Evolutionary conservation across 2,329 filamentous ascomycete species (phyloP).

Genomic region (Fusarium anthophilum): DNA sequence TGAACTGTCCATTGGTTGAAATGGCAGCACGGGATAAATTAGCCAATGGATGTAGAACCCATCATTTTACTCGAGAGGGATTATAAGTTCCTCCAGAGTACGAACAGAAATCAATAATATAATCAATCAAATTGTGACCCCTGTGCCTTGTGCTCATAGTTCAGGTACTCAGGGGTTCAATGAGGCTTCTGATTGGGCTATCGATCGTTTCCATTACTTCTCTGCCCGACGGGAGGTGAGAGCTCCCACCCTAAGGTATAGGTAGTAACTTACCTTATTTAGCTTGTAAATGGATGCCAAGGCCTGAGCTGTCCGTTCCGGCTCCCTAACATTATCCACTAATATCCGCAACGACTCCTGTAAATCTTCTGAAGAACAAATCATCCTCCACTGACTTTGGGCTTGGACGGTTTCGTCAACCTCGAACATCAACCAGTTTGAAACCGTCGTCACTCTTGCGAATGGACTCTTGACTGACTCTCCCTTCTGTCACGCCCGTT

Average conservation of each 20-base stretch:
- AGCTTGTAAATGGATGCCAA: background rate
- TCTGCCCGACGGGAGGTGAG: background rate
- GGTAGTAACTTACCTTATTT: background rate
- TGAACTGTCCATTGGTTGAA: background rate
- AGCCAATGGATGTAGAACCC: background rate
- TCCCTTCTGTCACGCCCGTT: background rate
- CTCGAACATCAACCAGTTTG: constrained; percentile 20
- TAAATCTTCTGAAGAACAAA: constrained; percentile 27
- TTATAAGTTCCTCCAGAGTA: background rate
- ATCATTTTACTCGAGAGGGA: background rate
- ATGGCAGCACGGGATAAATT: background rate
- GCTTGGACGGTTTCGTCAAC: constrained; percentile 18
- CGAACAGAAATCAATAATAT: background rate
- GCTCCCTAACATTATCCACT: constrained; percentile 23
- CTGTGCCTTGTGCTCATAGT: background rate
- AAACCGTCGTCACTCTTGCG: constrained; percentile 15
- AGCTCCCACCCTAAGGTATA: background rate
- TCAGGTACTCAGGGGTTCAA: constrained; percentile 17
- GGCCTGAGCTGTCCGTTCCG: constrained; percentile 10
- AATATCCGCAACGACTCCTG: constrained; percentile 34
- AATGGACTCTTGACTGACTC: constrained; percentile 28
- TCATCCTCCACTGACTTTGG: background rate
- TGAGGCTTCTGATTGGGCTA: constrained; percentile 14
- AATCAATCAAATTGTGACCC: background rate
- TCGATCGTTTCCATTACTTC: background rate